phyloP scores from a whole-genome alignment of 768 basidiomycete genomes.

The Dioszegia hungarica region DNA sequence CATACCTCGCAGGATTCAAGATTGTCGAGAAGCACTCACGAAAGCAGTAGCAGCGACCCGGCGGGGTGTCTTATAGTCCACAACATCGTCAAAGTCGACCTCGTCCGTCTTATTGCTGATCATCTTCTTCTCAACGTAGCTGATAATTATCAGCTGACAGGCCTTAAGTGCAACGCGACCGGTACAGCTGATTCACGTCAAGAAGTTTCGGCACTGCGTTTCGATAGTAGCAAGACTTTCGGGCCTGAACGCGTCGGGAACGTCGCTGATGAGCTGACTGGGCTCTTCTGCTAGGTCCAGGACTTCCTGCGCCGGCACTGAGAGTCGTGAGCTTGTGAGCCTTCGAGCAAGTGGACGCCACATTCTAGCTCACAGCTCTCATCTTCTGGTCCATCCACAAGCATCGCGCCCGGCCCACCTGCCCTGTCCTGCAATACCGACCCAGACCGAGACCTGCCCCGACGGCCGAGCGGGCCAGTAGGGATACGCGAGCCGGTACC shows the following conservation, averaged over 20 bases:
- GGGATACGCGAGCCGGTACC: not conserved
- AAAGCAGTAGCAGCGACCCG: slow-evolving; percentile 35
- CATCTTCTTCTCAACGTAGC: slow-evolving; percentile 28
- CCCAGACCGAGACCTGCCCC: slow-evolving; percentile 11
- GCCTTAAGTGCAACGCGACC: no score
- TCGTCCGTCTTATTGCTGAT: slow-evolving; percentile 9
- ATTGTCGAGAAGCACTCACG: slow-evolving; percentile 19
- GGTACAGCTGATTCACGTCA: slow-evolving; percentile 21
- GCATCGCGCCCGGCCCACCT: slow-evolving; percentile 12
- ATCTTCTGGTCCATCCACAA: slow-evolving; percentile 9
- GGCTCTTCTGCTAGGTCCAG: slow-evolving; percentile 4
- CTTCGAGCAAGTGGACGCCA: not conserved
- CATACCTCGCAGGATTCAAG: not conserved
- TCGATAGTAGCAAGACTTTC: slow-evolving; percentile 33
- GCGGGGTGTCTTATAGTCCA: slow-evolving; percentile 8
- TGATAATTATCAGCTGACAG: not conserved
- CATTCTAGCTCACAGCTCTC: slow-evolving; percentile 20
- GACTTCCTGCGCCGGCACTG: slow-evolving; percentile 9
- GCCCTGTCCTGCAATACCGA: slow-evolving; percentile 12
- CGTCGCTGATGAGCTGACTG: slow-evolving; percentile 11
- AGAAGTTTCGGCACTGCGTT: slow-evolving; percentile 36
- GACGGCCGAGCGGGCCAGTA: not conserved
- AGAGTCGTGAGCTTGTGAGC: not conserved
- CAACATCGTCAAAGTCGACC: slow-evolving; percentile 24
- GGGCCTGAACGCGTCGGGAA: slow-evolving; percentile 33